phyloP scores from a whole-genome alignment of 78 protist species.

The Paratrimastix pyriformis region DNA sequence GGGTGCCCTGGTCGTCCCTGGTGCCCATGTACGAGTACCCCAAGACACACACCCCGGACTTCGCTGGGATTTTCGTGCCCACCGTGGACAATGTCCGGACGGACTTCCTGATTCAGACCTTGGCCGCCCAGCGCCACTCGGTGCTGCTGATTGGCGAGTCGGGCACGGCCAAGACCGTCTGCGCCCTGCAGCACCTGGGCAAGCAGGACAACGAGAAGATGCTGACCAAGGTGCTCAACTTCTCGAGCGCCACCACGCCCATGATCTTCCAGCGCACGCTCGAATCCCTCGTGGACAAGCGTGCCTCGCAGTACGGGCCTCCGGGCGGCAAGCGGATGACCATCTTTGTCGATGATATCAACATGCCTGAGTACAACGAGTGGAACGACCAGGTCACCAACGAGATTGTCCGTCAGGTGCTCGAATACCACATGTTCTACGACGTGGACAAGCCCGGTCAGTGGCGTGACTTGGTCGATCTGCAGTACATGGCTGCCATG shows the following conservation, averaged over 20 bases:
- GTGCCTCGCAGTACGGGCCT: slow-evolving; percentile 65
- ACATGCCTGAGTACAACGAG: slow-evolving; percentile 70
- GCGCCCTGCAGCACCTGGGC: slow-evolving; percentile 24
- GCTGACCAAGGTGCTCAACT: slow-evolving; percentile 39
- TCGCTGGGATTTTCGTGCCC: slow-evolving; percentile 59
- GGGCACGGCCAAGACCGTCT: slow-evolving; percentile 78
- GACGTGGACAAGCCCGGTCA: slow-evolving; percentile 69
- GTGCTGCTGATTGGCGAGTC: slow-evolving; percentile 64
- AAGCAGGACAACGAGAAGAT: slow-evolving; percentile 17
- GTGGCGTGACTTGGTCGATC: slow-evolving; percentile 30
- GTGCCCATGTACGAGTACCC: slow-evolving; percentile 42
- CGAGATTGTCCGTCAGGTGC: slow-evolving; percentile 69
- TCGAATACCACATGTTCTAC: slow-evolving; percentile 56
- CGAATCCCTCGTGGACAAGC: slow-evolving; percentile 64
- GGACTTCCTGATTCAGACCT: slow-evolving; percentile 25
- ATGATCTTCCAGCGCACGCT: slow-evolving; percentile 45
- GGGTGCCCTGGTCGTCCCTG: slow-evolving; percentile 46
- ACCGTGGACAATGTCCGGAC: slow-evolving; percentile 57
- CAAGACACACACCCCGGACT: slow-evolving; percentile 16
- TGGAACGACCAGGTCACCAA: slow-evolving; percentile 73
- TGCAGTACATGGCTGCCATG: slow-evolving; percentile 62
- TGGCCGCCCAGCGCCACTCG: slow-evolving; percentile 5
- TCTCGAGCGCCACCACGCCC: slow-evolving; percentile 66
- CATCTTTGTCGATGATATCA: slow-evolving; percentile 71
- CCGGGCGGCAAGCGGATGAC: slow-evolving; percentile 37